phyloP scores from a whole-genome alignment of 257 asterid genomes.

The Lavandula angustifolia region DNA sequence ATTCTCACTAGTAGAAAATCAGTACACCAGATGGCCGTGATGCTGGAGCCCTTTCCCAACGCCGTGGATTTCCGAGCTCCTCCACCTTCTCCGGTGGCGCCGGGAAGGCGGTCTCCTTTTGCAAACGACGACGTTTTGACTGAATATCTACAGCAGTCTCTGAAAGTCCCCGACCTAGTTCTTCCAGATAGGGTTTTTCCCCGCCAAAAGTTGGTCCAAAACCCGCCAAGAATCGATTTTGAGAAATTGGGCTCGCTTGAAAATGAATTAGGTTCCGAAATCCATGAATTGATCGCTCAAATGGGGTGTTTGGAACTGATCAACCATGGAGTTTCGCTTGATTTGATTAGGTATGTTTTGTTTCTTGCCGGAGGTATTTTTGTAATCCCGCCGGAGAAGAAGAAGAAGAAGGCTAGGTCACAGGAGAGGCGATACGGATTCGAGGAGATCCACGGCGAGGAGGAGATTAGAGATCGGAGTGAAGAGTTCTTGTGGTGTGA shows the following conservation, averaged over 20 bases:
- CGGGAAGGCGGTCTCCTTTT: slow-evolving; percentile 59
- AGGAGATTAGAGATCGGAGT: slow-evolving; percentile 42
- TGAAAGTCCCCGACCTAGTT: slow-evolving; percentile 70
- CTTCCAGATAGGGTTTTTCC: slow-evolving; percentile 80
- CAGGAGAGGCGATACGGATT: slow-evolving; percentile 64
- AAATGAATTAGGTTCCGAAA: slow-evolving; percentile 27
- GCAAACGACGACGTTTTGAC: slow-evolving; percentile 64
- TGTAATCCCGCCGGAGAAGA: slow-evolving; percentile 52
- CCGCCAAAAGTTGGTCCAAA: slow-evolving; percentile 49
- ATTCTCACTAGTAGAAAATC: slow-evolving; percentile 17
- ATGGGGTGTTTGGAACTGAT: slow-evolving; percentile 72
- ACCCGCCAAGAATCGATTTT: slow-evolving; percentile 58
- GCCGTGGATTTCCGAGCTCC: slow-evolving; percentile 81
- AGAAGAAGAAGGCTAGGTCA: slow-evolving; percentile 47
- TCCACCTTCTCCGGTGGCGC: slow-evolving; percentile 88
- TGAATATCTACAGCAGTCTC: slow-evolving; percentile 65
- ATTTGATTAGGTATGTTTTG: slow-evolving; percentile 49
- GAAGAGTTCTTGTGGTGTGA: slow-evolving; percentile 82
- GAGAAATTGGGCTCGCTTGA: slow-evolving; percentile 31
- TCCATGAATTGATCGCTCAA: slow-evolving; percentile 44
- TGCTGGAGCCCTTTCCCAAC: slow-evolving; percentile 43
- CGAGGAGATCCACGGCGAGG: slow-evolving; percentile 70
- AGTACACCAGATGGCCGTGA: slow-evolving; percentile 38
- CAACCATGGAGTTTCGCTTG: slow-evolving; percentile 68
- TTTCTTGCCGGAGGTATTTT: slow-evolving; percentile 57